Conservation (phyloP, 2,329 filamentous ascomycete genomes). For the Tympanopsis confertula region DNA sequence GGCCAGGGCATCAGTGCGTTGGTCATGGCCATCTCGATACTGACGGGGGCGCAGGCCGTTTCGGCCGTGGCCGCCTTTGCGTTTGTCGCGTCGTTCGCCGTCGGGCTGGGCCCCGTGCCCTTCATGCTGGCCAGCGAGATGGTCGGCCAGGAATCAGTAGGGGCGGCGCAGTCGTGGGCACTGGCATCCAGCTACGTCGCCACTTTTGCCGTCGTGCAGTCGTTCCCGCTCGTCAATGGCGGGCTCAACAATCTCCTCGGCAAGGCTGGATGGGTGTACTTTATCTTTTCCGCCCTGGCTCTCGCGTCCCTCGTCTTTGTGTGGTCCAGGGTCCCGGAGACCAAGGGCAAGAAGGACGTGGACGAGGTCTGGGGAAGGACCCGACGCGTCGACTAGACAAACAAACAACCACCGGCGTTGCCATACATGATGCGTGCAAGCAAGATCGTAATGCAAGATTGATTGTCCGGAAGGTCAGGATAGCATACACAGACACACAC, state of each 20-base stretch:
- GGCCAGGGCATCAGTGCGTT: slow-evolving; percentile 76
- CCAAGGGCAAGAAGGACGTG: slow-evolving; percentile 68
- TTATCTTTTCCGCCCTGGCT: slow-evolving; percentile 74
- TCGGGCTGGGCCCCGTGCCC: slow-evolving; percentile 84
- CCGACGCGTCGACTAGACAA: slow-evolving; percentile 40
- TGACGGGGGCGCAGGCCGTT: slow-evolving; percentile 58
- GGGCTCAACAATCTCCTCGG: slow-evolving; percentile 52
- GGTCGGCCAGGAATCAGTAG: slow-evolving; percentile 79
- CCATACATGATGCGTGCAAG: too few species aligned
- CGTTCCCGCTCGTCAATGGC: slow-evolving; percentile 80
- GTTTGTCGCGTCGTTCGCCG: slow-evolving; percentile 81
- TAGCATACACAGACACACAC: too few species aligned
- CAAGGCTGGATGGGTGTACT: slow-evolving; percentile 74
- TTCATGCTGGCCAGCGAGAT: slow-evolving; percentile 90
- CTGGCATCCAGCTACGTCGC: slow-evolving; percentile 79
- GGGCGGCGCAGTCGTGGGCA: slow-evolving; percentile 80
- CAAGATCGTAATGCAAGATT: not conserved
- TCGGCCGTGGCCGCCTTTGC: slow-evolving; percentile 71
- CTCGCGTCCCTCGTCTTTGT: slow-evolving; percentile 62
- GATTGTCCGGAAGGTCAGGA: too few species aligned
- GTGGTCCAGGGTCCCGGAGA: slow-evolving; percentile 68
- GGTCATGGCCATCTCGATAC: slow-evolving; percentile 69
- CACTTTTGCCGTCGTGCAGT: slow-evolving; percentile 86
- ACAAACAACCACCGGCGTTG: too few species aligned
- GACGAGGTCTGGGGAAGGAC: slow-evolving; percentile 85